phyloP scores from a whole-genome alignment of 352 stramenopile genomes.

The Globisporangium paroecandrum region DNA sequence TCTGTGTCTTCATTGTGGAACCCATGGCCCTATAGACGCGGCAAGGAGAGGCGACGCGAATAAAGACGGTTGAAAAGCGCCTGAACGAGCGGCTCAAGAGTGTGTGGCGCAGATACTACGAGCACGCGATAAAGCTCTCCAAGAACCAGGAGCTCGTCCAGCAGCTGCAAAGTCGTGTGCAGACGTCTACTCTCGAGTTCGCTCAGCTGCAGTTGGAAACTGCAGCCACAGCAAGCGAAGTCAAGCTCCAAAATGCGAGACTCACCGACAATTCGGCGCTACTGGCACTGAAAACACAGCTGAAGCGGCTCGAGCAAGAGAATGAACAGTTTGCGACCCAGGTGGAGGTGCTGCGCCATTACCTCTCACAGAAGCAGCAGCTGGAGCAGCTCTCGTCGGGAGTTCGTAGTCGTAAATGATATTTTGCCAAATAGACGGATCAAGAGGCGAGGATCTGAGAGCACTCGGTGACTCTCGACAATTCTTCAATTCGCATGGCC shows the following conservation, averaged over 20 bases:
- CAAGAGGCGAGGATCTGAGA: background rate
- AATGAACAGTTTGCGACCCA: constrained; percentile 37
- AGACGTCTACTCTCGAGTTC: constrained; percentile 20
- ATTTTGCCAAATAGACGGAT: background rate
- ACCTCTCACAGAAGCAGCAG: constrained; percentile 30
- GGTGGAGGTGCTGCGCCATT: constrained; percentile 35
- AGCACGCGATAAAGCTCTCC: constrained; percentile 19
- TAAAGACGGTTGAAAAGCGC: constrained; percentile 33
- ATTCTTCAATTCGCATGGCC: background rate
- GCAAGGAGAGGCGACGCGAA: constrained; percentile 21
- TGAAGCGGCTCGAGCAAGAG: constrained; percentile 38
- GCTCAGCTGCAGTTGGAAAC: constrained; percentile 21
- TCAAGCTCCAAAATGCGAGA: constrained; percentile 26
- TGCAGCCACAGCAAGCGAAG: constrained; percentile 7
- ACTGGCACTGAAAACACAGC: constrained; percentile 36
- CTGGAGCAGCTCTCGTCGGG: background rate
- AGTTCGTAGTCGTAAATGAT: constrained; percentile 4
- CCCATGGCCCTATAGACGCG: constrained; percentile 8
- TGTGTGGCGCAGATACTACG: constrained; percentile 28
- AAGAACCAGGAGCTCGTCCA: constrained; percentile 15
- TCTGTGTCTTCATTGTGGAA: background rate
- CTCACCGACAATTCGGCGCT: constrained; percentile 40
- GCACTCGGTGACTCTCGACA: background rate
- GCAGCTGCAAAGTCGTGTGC: constrained; percentile 18
- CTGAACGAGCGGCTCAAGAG: constrained; percentile 31